Base-by-base conservation (phyloP, 345 rosid genomes). In the Salix dunnii region DNA sequence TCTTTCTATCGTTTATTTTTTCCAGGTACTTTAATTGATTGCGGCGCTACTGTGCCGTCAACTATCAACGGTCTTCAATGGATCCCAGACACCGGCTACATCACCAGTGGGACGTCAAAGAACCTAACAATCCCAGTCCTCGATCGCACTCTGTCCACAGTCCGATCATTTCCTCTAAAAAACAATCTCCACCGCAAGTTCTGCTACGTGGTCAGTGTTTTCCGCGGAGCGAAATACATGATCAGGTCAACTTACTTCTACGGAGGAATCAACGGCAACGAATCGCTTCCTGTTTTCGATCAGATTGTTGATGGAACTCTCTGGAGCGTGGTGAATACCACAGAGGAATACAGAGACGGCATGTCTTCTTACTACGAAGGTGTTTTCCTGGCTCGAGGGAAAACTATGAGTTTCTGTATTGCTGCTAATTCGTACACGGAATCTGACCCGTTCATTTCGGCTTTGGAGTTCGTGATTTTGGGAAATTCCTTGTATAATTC, bases 391-490 rank as follows among this genome's bases (percentile, higher is more conserved):
- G 88, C 96, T n/a, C 85, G 76, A 73, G 96, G 92, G 27, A 96
- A 85, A 86, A 85, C 87, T 5, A 90, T 92, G 82, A 92, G 94
- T 82, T 74, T 93, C 7, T 96, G 98, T 73, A 5, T 93, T 67
- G 97, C 86, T 77, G 82, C 89, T 0, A 92, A 96, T 74, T 30
- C 86, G 42, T 74, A 88, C 63, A 96, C 99, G 7, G 86, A 83
- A 30, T 93, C 97, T 6, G 93, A 93, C 85, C 96, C 96, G 28
- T 96, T 96, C 83, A 88, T 96, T 80, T 92, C 97, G n/a, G 92
- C 92, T 3, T 53, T 96, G 81, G 99, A 93, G 84, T 78, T 93
- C 53, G 86, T 96, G 49, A 76, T 84, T 67, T 76, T 93, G 53
- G 88, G 76, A 27, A 86, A 51, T 80, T 89, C 94, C 20, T 51